Evolutionary conservation across 1,139 yeast genomes (phyloP), one percentile per base, ranked within the genome.

Genomic region (Yarrowia galli): DNA sequence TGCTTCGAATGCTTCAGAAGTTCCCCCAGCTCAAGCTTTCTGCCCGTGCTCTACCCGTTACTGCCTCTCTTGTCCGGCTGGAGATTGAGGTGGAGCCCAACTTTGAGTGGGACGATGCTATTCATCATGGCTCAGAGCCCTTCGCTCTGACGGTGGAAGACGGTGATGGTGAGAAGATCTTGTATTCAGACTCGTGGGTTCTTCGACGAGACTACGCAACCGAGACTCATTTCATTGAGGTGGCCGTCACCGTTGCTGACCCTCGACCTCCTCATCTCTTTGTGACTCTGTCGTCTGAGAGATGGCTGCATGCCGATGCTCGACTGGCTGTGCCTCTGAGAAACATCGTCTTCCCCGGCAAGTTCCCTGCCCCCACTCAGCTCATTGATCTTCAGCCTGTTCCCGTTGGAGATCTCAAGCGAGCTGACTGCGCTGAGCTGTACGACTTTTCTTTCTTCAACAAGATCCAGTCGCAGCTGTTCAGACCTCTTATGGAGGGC

Each of bases 81-180:
- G 90, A 87, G 71, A 78, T 93, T 3, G 92, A 87, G 68, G 78
- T 91, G 3, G 72, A 80, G 0, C 96, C 98, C 0, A 81, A 84
- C 18, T 95, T 97, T 89, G 81, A 80, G 25, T 92, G 98, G 98
- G 88, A 90, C 73, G 71, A 76, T 9, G 76, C 76, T 3, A 70
- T 88, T 4, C 97, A 92, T 75, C 91, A 91, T 0, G 79, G 76
- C 38, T 80, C 85, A 2, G 95, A 93, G 74, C 79, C 85, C 15
- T 95, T 92, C 73, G 77, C 87, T 56, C 73, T 95, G 5, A 69
- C 91, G 16, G 91, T 91, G 0, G 98, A 92, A 74, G 98, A 93
- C 74, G 84, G 91, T 68, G 89, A 91, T 76, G 97, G 97, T 3
- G 95, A 91, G 68, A 81, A 79, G 63, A 83, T 92, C n/a, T 78